Conservation (phyloP, 495 filamentous ascomycete genomes). For the Aspergillus nidulans region DNA sequence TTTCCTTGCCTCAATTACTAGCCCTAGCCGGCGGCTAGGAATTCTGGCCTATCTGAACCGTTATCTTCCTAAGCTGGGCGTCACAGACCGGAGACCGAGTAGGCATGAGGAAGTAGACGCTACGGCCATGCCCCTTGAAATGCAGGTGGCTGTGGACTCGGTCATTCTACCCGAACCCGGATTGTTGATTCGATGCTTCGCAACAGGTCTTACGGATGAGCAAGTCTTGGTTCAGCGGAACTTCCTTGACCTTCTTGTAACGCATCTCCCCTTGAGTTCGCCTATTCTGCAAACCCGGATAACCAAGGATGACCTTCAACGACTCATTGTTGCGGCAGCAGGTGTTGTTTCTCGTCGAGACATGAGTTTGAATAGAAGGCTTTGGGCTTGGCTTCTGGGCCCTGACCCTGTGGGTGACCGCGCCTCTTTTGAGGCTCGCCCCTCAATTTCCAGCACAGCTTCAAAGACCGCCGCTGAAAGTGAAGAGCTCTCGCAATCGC, state of each 20-base stretch:
- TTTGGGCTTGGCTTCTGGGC: slow-evolving; percentile 97
- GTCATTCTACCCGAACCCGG: slow-evolving; percentile 92
- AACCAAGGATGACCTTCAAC: slow-evolving; percentile 68
- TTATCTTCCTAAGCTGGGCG: slow-evolving; percentile 69
- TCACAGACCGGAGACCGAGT: slow-evolving; percentile 33
- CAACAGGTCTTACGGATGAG: slow-evolving; percentile 81
- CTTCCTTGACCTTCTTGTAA: slow-evolving; percentile 88
- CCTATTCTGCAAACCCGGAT: slow-evolving; percentile 71
- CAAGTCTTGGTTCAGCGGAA: slow-evolving; percentile 90
- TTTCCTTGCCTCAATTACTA: slow-evolving; percentile 88
- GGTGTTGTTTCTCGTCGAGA: slow-evolving; percentile 84
- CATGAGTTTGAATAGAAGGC: slow-evolving; percentile 89
- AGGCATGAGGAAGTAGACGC: slow-evolving; percentile 21
- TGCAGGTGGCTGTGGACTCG: slow-evolving; percentile 54
- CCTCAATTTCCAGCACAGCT: slow-evolving; percentile 42
- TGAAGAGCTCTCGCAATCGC: slow-evolving; percentile 44
- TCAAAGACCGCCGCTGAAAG: slow-evolving; percentile 36
- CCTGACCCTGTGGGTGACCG: slow-evolving; percentile 60
- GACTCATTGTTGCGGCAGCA: slow-evolving; percentile 73
- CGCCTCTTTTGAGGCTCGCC: slow-evolving; percentile 43
- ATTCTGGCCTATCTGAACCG: slow-evolving; percentile 80
- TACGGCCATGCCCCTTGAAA: slow-evolving; percentile 21
- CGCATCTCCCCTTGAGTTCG: slow-evolving; percentile 85
- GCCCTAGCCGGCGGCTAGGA: slow-evolving; percentile 74
- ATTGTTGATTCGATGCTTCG: slow-evolving; percentile 83